phyloP scores from a whole-genome alignment of 2,329 filamentous ascomycete genomes.

The Neoascochyta sp. region DNA sequence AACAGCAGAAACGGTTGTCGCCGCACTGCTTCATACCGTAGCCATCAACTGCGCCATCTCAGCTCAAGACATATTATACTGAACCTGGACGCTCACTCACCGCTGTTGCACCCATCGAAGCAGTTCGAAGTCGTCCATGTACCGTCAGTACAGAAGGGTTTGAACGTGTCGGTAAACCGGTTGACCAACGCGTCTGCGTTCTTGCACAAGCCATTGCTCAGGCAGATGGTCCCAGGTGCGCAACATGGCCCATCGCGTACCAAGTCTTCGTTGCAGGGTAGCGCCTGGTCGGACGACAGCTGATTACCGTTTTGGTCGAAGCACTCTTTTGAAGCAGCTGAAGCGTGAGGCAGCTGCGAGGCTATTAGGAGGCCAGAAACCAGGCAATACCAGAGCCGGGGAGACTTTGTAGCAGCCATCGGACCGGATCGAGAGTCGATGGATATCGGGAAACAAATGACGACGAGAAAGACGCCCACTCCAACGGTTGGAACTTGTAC shows the following conservation, averaged over 20 bases:
- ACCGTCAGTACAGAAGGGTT: constrained; percentile 5
- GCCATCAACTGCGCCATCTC: constrained; percentile 1
- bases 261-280: constrained; percentile 4
- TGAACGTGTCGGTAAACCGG: constrained; percentile 3
- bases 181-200: constrained; percentile 2
- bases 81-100: neutral
- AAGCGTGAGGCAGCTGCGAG: neutral
- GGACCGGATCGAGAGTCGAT: too few relatives aligned
- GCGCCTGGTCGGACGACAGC: neutral
- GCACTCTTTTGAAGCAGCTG: constrained; percentile 1
- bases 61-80: neutral
- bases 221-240: constrained; percentile 3
- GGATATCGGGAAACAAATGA: too few relatives aligned
- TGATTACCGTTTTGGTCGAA: constrained; percentile 2
- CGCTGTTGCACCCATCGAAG: constrained; percentile 5
- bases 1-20: constrained; percentile 6
- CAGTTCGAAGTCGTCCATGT: constrained; percentile 4
- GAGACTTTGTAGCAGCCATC: neutral
- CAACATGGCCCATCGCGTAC: constrained; percentile 5
- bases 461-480: too few relatives aligned
- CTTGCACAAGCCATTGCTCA: constrained; percentile 7
- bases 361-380: neutral
- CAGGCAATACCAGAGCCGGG: neutral
- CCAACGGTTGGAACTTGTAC: too few relatives aligned
- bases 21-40: constrained; percentile 6